phyloP scores from a whole-genome alignment of 495 filamentous ascomycete species.

The Hyaloscypha bicolor region DNA sequence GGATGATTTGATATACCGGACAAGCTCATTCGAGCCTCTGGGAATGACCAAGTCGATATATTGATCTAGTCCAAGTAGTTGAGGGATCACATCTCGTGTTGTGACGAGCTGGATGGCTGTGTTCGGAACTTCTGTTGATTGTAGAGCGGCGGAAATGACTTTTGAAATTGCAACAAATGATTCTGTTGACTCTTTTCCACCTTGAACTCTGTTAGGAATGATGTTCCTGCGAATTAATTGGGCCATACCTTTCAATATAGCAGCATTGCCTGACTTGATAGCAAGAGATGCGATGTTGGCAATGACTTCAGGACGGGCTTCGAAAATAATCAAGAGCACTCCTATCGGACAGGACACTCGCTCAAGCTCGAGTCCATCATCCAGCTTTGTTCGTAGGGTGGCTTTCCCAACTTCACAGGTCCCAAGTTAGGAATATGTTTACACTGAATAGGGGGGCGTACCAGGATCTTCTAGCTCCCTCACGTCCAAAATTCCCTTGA shows the following conservation, averaged over 20 bases:
- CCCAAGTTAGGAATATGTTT: constrained; percentile 7
- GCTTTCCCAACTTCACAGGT: constrained; percentile 72
- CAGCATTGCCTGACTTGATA: constrained; percentile 96
- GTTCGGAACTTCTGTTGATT: constrained; percentile 76
- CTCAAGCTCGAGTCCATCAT: constrained; percentile 83
- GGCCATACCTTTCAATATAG: constrained; percentile 82
- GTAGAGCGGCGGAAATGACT: constrained; percentile 80
- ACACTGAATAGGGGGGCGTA: constrained; percentile 36
- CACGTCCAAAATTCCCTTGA: constrained; percentile 92
- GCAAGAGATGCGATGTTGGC: constrained; percentile 97
- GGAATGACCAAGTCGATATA: constrained; percentile 96
- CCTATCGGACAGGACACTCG: constrained; percentile 92
- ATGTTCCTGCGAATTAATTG: background rate
- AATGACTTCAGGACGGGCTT: constrained; percentile 97
- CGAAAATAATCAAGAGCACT: constrained; percentile 95
- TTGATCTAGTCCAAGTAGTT: constrained; percentile 78
- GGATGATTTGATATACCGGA: constrained; percentile 83
- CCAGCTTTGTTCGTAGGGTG: constrained; percentile 81
- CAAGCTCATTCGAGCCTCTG: constrained; percentile 89
- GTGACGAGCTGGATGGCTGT: constrained; percentile 89
- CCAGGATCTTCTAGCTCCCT: constrained; percentile 84
- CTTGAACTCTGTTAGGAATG: constrained; percentile 40
- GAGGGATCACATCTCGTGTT: constrained; percentile 83
- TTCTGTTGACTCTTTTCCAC: constrained; percentile 92
- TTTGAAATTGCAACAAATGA: constrained; percentile 88